Evolutionary conservation across 2,329 filamentous ascomycete species (phyloP).

Genomic region (Trematosphaeria pertusa): DNA sequence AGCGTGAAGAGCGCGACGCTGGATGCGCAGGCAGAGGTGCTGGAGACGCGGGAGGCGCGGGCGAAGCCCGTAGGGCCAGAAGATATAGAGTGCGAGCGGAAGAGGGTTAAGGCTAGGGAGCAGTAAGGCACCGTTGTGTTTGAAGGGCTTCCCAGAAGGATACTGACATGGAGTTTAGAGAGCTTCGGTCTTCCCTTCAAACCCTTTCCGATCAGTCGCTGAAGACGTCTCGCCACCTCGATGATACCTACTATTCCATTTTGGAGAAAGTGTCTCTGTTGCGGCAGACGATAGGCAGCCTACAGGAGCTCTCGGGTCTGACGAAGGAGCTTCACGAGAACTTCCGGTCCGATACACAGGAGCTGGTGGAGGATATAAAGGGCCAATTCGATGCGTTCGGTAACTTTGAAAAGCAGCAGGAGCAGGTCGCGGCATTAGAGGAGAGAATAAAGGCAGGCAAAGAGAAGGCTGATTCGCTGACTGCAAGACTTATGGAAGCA

Average conservation of each 20-base stretch:
- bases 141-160: neutral
- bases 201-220: slow-evolving; percentile 66
- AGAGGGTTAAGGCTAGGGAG: slow-evolving; percentile 45
- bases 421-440: slow-evolving; percentile 68
- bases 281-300: slow-evolving; percentile 67
- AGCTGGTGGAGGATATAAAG: slow-evolving; percentile 66
- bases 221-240: slow-evolving; percentile 69
- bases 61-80: slow-evolving; percentile 44
- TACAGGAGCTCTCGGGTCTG: slow-evolving; percentile 71
- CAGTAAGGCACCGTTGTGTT: slow-evolving; percentile 33
- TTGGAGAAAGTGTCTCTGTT: slow-evolving; percentile 71
- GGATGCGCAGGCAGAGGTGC: slow-evolving; percentile 14
- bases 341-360: slow-evolving; percentile 67
- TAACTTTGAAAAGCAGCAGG: slow-evolving; percentile 70
- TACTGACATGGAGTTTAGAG: slow-evolving; percentile 36
- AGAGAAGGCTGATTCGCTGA: slow-evolving; percentile 65
- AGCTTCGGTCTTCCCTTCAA: slow-evolving; percentile 50
- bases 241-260: slow-evolving; percentile 76
- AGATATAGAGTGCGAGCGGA: slow-evolving; percentile 49
- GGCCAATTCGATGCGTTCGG: slow-evolving; percentile 67
- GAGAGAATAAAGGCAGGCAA: slow-evolving; percentile 67
- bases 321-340: slow-evolving; percentile 64
- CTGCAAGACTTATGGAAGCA: slow-evolving; percentile 69
- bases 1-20: slow-evolving; percentile 28
- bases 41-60: slow-evolving; percentile 17